Conservation (phyloP, 2,329 filamentous ascomycete genomes). For the Fusarium sambucinum region DNA sequence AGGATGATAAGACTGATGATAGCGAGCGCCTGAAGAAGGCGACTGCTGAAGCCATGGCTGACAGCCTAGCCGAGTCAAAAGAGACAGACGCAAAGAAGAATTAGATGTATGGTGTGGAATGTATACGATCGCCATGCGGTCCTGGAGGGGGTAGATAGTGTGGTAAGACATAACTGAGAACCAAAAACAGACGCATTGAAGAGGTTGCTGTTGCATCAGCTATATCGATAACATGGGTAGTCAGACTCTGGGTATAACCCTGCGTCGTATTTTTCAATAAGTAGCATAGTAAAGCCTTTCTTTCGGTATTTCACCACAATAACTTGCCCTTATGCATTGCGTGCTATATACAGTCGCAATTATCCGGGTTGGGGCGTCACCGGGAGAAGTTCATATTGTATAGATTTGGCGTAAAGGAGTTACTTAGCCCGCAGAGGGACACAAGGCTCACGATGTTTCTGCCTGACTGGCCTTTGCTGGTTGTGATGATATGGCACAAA, state of each 20-base stretch:
- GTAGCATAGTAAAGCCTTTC: slow-evolving; percentile 45
- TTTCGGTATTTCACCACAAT: slow-evolving; percentile 16
- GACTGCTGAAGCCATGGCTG: slow-evolving; percentile 71
- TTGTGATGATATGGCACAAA: not conserved
- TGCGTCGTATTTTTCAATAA: slow-evolving; percentile 31
- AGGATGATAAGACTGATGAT: slow-evolving; percentile 67
- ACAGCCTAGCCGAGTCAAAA: slow-evolving; percentile 62
- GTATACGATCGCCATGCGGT: not conserved
- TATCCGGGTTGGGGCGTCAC: not conserved
- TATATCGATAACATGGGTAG: slow-evolving; percentile 19
- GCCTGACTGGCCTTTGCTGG: not conserved
- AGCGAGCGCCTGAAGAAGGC: slow-evolving; percentile 74
- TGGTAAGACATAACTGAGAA: slow-evolving; percentile 4
- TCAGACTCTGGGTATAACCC: slow-evolving; percentile 28
- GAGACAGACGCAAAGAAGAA: slow-evolving; percentile 53
- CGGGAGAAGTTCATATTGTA: not conserved
- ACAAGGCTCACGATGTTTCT: not conserved
- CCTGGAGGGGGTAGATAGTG: not conserved
- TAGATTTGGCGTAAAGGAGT: not conserved
- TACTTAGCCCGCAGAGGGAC: not conserved
- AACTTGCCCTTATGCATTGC: slow-evolving; percentile 5
- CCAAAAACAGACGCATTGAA: slow-evolving; percentile 19
- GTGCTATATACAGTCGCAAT: not conserved
- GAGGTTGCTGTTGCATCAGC: slow-evolving; percentile 18
- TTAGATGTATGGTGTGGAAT: slow-evolving; percentile 33